Percentiles rank a stretch among this genome's conserved stretches.
Conservation (phyloP, 2,329 filamentous ascomycete genomes). For the Xylaria sp. region DNA sequence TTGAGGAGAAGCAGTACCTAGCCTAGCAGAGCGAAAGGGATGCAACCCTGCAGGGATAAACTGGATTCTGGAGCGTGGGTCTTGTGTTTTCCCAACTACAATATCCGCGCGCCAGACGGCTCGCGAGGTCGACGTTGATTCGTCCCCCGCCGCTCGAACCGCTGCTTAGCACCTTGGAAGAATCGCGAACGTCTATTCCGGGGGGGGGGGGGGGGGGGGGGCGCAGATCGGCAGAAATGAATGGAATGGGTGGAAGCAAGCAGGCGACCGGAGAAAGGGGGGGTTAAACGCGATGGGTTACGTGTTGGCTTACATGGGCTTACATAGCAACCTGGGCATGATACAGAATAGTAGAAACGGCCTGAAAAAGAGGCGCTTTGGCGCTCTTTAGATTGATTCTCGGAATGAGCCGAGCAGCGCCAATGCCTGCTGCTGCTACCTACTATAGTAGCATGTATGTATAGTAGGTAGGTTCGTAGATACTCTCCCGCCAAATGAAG, state of each 20-base stretch:
- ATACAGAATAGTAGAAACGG: too few species aligned
- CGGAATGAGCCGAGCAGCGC: slow-evolving; percentile 37
- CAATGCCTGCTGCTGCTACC: slow-evolving; percentile 13
- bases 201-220: background rate
- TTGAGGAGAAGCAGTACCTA: background rate
- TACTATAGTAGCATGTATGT: background rate
- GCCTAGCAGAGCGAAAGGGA: slow-evolving; percentile 14
- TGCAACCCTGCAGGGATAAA: slow-evolving; percentile 28
- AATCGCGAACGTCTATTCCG: slow-evolving; percentile 2
- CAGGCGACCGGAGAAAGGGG: slow-evolving; percentile 3
- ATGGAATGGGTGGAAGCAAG: background rate
- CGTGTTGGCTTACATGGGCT: background rate
- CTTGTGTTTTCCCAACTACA: slow-evolving; percentile 30
- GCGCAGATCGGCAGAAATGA: slow-evolving; percentile 25
- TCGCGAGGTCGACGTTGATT: slow-evolving; percentile 40
- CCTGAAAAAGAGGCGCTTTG: slow-evolving; percentile 21
- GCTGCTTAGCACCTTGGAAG: slow-evolving; percentile 22
- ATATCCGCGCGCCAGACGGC: slow-evolving; percentile 48
- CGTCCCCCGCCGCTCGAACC: slow-evolving; percentile 43
- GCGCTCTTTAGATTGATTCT: slow-evolving; percentile 23
- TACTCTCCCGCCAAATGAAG: slow-evolving; percentile 12
- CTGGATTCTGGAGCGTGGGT: slow-evolving; percentile 27
- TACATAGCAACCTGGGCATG: background rate
- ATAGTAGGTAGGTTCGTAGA: too few species aligned
- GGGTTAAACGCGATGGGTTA: background rate